Evolutionary conservation across 2,329 filamentous ascomycete genomes (phyloP).

Genomic region (Xylaria digitata): DNA sequence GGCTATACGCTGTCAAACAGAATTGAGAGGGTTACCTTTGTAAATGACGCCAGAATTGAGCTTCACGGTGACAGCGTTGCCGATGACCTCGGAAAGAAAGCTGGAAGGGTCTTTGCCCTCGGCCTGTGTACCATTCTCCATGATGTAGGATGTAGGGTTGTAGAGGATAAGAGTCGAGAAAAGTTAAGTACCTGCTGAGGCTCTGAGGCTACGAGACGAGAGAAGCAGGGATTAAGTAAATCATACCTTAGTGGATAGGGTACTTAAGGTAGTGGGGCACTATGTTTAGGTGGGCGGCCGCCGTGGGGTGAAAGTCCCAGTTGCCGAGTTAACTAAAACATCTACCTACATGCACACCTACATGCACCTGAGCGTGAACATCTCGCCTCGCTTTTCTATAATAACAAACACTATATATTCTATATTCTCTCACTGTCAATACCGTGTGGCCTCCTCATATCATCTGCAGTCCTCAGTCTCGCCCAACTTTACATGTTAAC

Average conservation of each 20-base stretch:
- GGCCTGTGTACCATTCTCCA: slow-evolving; percentile 79
- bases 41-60: slow-evolving; percentile 98
- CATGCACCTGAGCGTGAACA: neutral
- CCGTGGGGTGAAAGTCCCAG: slow-evolving; percentile 17
- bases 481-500: neutral
- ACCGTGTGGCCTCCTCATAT: neutral
- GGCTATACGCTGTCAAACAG: neutral
- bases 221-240: slow-evolving; percentile 26
- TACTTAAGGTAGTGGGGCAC: slow-evolving; percentile 2
- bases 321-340: slow-evolving; percentile 26
- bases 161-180: neutral
- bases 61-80: slow-evolving; percentile 93
- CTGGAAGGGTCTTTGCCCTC: slow-evolving; percentile 93
- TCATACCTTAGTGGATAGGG: neutral
- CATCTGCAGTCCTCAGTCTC: neutral
- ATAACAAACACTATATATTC: neutral
- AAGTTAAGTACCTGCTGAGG: neutral
- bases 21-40: slow-evolving; percentile 73
- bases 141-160: slow-evolving; percentile 52
- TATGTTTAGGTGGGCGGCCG: slow-evolving; percentile 8
- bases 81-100: slow-evolving; percentile 94
- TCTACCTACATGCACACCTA: neutral
- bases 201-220: slow-evolving; percentile 8
- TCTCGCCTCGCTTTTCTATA: neutral
- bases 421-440: no score